Evolutionary conservation across 2,329 filamentous ascomycete species (phyloP), one percentile per base, ranked within the genome.

Genomic region (Xylaria sp.): DNA sequence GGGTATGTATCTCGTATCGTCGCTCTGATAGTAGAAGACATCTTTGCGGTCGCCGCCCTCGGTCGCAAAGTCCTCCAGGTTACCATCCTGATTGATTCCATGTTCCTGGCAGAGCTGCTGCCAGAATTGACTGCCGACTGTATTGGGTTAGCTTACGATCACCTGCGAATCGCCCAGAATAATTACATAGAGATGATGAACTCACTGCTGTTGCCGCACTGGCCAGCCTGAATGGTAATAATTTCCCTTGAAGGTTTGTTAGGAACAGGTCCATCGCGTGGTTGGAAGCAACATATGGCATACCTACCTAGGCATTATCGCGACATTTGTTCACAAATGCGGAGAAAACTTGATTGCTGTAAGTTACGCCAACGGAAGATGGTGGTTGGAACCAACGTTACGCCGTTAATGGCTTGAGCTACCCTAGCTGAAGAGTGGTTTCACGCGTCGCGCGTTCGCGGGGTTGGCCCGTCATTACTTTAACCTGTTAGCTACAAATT

Each of bases 21-120:
- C 96, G 79, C 94, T 98, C 87, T 97, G 95, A 84, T 98, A 99
- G 88, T 97, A 98, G 84, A 98, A 98, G 70, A 99, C 96, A 82
- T 99, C 96, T 81, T 99, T 99, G 76, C 96, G 91, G 83, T 99
- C 96, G 74, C 95, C 94, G 78, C 96, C 96, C 82, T 98, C 96
- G 59, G 94, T 98, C 78, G 96, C 96, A 84, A 98, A 98, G 81
- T 98, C 94, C 80, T 98, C 94, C 68, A 99, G 88, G 80, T 98
- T 98, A 68, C 96, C 96, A 83, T 98, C 94, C 80, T 96, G 94
- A 78, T 92, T 97, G 84, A 99, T 99, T 71, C 97, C 96, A 80
- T 99, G 96, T 83, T 99, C 96, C 80, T 95, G 92, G 82, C 96
- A 99, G 70, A 98, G 89, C 83, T 98, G 96, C 82, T 98, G 95